Percentiles rank a stretch among this genome's conserved stretches.
These are phyloP conservation scores for Neospora caninum DNA, from an alignment of 169 alveolate genomes.

Conservation along the genomic window DNA sequence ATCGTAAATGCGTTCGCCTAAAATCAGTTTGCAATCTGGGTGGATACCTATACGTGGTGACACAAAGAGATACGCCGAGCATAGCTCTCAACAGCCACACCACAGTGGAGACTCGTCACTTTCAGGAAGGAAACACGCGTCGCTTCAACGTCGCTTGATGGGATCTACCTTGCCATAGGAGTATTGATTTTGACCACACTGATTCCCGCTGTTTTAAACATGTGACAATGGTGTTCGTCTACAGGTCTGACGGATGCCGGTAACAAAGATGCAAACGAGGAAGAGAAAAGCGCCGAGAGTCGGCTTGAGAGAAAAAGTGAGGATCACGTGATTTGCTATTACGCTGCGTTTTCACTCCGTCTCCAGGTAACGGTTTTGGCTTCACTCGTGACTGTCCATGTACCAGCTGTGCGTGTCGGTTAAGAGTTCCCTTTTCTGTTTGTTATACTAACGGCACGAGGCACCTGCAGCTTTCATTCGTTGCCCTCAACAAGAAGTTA, in stretches of 20 bases:
- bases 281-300: conserved; percentile 15
- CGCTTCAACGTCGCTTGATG: neutral
- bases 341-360: neutral
- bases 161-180: neutral
- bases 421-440: too few species aligned
- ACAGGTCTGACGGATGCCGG: neutral
- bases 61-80: too few species aligned
- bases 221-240: neutral
- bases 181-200: neutral
- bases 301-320: conserved; percentile 27
- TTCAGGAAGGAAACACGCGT: too few species aligned
- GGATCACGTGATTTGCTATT: neutral
- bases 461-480: too few species aligned
- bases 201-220: neutral
- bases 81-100: too few species aligned
- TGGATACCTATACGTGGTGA: too few species aligned
- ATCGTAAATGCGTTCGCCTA: too few species aligned
- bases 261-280: neutral
- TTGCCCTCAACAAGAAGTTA: too few species aligned
- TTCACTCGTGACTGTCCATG: neutral
- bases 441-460: too few species aligned
- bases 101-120: too few species aligned
- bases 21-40: too few species aligned
- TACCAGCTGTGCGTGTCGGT: too few species aligned
- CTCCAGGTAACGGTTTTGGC: neutral